Evolutionary conservation across 208 protist species (phyloP), one percentile per base, ranked within the genome.

Genomic region (Balamuthia mandrillaris): DNA sequence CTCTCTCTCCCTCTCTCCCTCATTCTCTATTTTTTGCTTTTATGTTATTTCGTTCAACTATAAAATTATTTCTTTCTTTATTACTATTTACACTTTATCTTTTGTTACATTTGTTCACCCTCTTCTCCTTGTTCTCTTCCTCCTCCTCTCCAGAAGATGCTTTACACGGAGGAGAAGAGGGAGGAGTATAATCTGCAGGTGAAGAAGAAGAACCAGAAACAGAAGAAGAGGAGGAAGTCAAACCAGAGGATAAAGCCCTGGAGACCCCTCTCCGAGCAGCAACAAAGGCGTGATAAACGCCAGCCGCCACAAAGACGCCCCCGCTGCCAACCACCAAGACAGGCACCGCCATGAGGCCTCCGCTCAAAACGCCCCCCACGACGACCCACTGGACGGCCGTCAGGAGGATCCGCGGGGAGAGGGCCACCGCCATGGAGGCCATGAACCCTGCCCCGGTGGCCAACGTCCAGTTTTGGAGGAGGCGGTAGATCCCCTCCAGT

Each of bases 341-440:
- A 18, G 70, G 70, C 70, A 49, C 60, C 31, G 70, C 70, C n/a
- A 79, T 49, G 7, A 49, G 47, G 45, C 47, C 42, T 42, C 70
- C 70, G 7, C 70, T 49, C 18, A 79, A 12, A 33, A 79, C 70
- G 70, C 70, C 70, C 47, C 70, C 70, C 31, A 79, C 47, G 70
- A 79, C 60, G 47, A 79, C 60, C 47, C 60, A 79, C 70, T 79
- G 52, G 70, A 79, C 70, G 29, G 70, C 70, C 41, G 70, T 60
- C 21, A 58, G 18, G 10, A 79, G 45, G 29, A 79, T n/a, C 31
- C 47, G 52, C 45, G 70, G 70, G 12, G 52, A 49, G 47, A 79
- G 14, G 3, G 70, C 52, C 12, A 79, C 70, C n/a, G 70, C 70
- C 27, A 60, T 60, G 70, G 70, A 42, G n/a, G 70, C 44, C 45